phyloP scores from a whole-genome alignment of 1,284 basidiomycete genomes.

The Apiotrichum veenhuisii region DNA sequence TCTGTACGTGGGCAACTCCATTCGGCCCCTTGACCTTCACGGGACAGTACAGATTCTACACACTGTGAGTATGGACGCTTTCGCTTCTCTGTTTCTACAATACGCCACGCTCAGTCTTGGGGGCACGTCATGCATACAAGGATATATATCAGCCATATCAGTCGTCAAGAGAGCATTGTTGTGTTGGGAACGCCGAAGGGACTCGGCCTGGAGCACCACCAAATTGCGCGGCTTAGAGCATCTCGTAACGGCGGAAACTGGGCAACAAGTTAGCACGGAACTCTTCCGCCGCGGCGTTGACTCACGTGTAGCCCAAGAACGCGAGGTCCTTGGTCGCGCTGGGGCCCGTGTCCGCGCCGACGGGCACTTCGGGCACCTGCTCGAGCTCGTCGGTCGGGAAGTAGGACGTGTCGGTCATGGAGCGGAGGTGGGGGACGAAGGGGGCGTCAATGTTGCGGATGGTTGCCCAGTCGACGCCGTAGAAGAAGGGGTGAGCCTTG shows the following conservation, averaged over 20 bases:
- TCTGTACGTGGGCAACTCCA: no score
- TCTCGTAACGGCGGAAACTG: constrained; percentile 47
- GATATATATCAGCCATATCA: constrained; percentile 9
- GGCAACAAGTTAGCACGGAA: constrained; percentile 3
- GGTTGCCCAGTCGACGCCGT: constrained; percentile 88
- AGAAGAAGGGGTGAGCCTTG: constrained; percentile 93
- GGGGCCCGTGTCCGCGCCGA: constrained; percentile 59
- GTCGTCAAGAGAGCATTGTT: constrained; percentile 4
- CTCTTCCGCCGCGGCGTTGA: neutral
- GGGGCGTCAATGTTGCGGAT: constrained; percentile 92
- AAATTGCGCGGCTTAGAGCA: constrained; percentile 27
- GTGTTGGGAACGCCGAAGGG: neutral
- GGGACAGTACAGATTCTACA: no score
- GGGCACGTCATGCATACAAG: constrained; percentile 18
- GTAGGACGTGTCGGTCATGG: constrained; percentile 82
- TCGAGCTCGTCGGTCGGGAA: constrained; percentile 96
- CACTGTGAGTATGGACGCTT: no score
- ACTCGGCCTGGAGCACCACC: neutral
- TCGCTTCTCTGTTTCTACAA: no score
- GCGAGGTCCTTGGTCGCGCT: constrained; percentile 82
- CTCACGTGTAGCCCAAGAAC: constrained; percentile 71
- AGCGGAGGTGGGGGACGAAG: constrained; percentile 87
- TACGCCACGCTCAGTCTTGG: neutral
- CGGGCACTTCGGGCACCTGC: constrained; percentile 62
- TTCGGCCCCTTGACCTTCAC: no score